Evolutionary conservation across 1,284 basidiomycete species (phyloP).

Genomic region (Rhodofomes roseus): DNA sequence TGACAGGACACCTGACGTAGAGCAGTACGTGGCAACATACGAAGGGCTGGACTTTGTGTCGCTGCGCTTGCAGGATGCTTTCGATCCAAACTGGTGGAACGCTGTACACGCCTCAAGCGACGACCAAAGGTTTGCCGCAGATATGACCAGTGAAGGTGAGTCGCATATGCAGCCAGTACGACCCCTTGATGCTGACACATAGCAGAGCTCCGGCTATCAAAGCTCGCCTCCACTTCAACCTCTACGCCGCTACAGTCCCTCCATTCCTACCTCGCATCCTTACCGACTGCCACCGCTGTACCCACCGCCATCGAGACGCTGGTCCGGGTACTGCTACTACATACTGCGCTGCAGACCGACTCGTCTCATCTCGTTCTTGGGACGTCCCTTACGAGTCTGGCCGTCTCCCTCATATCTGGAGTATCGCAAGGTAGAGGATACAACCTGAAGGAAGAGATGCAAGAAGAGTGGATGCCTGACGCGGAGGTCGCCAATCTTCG

Average conservation of each 20-base stretch:
- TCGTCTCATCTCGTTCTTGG: slow-evolving; percentile 81
- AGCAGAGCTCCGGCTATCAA: slow-evolving; percentile 6
- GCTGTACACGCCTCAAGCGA: slow-evolving; percentile 32
- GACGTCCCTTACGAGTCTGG: slow-evolving; percentile 77
- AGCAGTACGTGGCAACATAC: slow-evolving; percentile 42
- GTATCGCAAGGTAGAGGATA: slow-evolving; percentile 82
- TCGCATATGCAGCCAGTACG: not conserved
- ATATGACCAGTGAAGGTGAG: slow-evolving; percentile 53
- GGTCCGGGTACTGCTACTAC: slow-evolving; percentile 64
- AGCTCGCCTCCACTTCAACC: not conserved
- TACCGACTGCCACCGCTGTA: slow-evolving; percentile 78
- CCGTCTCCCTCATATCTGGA: slow-evolving; percentile 71
- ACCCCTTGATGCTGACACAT: not conserved
- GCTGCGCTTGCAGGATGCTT: slow-evolving; percentile 67
- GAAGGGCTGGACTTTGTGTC: slow-evolving; percentile 54
- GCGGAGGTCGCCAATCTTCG: not conserved
- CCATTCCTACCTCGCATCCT: slow-evolving; percentile 56
- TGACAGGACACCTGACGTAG: slow-evolving; percentile 53
- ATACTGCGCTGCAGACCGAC: slow-evolving; percentile 53
- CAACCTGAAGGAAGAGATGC: slow-evolving; percentile 66
- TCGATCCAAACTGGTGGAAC: slow-evolving; percentile 67
- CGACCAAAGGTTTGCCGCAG: slow-evolving; percentile 33
- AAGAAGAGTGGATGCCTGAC: slow-evolving; percentile 57
- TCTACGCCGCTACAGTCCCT: slow-evolving; percentile 47
- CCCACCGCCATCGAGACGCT: slow-evolving; percentile 61